Evolutionary conservation across 495 filamentous ascomycete species (phyloP).

Genomic region (Aspergillus nanangensis): DNA sequence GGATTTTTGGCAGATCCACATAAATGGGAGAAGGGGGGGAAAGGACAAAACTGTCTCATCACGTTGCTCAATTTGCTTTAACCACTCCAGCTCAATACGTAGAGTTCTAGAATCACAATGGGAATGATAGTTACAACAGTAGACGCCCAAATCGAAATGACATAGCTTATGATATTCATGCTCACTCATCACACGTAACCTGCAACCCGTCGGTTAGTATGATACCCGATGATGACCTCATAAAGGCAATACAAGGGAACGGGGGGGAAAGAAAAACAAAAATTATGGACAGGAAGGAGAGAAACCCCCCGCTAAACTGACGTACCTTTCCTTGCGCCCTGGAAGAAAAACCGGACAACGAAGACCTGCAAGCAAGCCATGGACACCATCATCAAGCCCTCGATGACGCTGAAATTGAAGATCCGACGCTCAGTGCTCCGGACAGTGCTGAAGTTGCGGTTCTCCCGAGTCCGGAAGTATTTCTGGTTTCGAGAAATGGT

Average conservation of each 20-base stretch:
- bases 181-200: constrained; percentile 40
- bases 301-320: too few relatives aligned
- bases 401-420: constrained; percentile 95
- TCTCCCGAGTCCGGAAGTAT: constrained; percentile 98
- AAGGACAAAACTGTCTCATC: background rate
- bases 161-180: constrained; percentile 35
- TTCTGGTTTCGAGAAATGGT: constrained; percentile 97
- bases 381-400: constrained; percentile 84
- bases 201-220: constrained; percentile 7
- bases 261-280: background rate
- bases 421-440: constrained; percentile 92
- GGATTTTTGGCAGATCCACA: too few relatives aligned
- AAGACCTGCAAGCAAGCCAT: constrained; percentile 99
- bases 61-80: constrained; percentile 3
- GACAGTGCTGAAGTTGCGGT: constrained; percentile 97
- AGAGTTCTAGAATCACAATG: constrained; percentile 10
- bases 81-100: constrained; percentile 5
- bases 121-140: constrained; percentile 20
- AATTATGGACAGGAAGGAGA: too few relatives aligned
- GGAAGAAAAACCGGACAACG: constrained; percentile 97
- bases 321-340: constrained; percentile 74
- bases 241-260: background rate
- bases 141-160: constrained; percentile 21
- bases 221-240: background rate
- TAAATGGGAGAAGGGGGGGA: background rate